Evolutionary conservation across 2,329 filamentous ascomycete genomes (phyloP).

Genomic region (Ceratocystis variospora): DNA sequence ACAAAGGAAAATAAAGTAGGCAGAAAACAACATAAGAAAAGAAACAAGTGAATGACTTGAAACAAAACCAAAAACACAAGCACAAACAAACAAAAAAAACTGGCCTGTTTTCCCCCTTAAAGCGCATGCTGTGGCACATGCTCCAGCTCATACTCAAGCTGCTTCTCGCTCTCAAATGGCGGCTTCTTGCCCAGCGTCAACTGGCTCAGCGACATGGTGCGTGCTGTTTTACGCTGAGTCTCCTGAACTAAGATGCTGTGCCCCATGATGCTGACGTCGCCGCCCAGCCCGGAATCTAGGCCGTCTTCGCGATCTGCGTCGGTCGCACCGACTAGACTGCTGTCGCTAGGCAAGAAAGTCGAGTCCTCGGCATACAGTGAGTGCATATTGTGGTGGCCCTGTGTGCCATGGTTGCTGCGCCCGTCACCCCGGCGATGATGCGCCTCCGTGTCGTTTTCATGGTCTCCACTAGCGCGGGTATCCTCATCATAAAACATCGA

Average conservation of each 20-base stretch:
- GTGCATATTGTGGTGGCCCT: constrained; percentile 28
- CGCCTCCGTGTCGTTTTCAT: constrained; percentile 19
- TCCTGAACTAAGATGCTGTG: not conserved
- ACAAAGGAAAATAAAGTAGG: constrained; percentile 1
- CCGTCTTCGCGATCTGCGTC: constrained; percentile 22
- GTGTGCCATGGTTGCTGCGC: not conserved
- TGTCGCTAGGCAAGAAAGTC: constrained; percentile 15
- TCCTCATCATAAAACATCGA: constrained; percentile 4
- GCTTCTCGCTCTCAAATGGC: constrained; percentile 8
- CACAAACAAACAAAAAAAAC: not conserved
- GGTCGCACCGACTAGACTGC: not conserved
- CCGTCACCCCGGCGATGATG: not conserved
- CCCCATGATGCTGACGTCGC: not conserved
- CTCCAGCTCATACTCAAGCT: constrained; percentile 21
- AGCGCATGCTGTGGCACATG: constrained; percentile 20
- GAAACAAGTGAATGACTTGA: not conserved
- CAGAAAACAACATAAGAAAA: constrained; percentile 2
- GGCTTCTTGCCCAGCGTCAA: constrained; percentile 36
- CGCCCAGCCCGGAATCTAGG: not conserved
- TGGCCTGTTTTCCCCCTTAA: constrained; percentile 1
- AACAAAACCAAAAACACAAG: not conserved
- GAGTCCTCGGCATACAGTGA: constrained; percentile 19
- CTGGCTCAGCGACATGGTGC: constrained; percentile 51
- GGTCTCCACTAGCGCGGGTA: not conserved
- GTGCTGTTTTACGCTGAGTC: constrained; percentile 39